A percentile compares a stretch with the other conserved stretches of the same genome.
phyloP scores from a whole-genome alignment of 2,329 filamentous ascomycete genomes.

The Cephalotrichum gorgonifer region DNA sequence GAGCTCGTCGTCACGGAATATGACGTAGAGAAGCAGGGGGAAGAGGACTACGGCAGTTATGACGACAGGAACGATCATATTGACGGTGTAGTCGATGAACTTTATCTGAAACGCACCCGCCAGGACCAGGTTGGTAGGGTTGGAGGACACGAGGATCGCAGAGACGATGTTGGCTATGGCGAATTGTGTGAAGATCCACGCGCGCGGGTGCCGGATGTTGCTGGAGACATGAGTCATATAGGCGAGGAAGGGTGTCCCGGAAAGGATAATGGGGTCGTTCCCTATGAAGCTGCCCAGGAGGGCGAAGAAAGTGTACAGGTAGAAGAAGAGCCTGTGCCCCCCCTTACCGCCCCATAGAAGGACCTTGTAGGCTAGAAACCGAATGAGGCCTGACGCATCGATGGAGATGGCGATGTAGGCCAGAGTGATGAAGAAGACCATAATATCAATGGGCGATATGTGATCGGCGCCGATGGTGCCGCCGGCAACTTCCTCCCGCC shows the following conservation, averaged over 20 bases:
- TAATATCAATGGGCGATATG: constrained; percentile 62
- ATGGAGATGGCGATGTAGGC: constrained; percentile 72
- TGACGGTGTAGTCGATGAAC: constrained; percentile 66
- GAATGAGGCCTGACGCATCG: constrained; percentile 63
- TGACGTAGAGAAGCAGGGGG: constrained; percentile 58
- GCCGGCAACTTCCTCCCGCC: constrained; percentile 53
- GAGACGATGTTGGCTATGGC: constrained; percentile 64
- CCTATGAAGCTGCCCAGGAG: constrained; percentile 56
- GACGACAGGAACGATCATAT: constrained; percentile 64
- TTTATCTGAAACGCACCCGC: constrained; percentile 63
- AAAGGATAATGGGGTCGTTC: constrained; percentile 66
- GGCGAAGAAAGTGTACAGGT: constrained; percentile 66
- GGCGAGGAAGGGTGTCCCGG: constrained; percentile 62
- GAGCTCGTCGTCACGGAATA: constrained; percentile 53
- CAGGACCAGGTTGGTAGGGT: constrained; percentile 66
- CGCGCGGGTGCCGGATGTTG: constrained; percentile 60
- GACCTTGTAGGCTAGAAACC: constrained; percentile 61
- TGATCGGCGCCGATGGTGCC: constrained; percentile 56
- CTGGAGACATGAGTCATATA: constrained; percentile 69
- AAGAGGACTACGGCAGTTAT: constrained; percentile 59
- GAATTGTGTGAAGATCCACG: constrained; percentile 67
- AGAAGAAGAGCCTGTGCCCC: constrained; percentile 61
- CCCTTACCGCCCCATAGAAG: constrained; percentile 55
- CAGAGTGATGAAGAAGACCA: constrained; percentile 63
- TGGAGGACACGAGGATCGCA: constrained; percentile 67